Conservation (phyloP, 2,329 filamentous ascomycete species). For the Keithomyces neogunnii region DNA sequence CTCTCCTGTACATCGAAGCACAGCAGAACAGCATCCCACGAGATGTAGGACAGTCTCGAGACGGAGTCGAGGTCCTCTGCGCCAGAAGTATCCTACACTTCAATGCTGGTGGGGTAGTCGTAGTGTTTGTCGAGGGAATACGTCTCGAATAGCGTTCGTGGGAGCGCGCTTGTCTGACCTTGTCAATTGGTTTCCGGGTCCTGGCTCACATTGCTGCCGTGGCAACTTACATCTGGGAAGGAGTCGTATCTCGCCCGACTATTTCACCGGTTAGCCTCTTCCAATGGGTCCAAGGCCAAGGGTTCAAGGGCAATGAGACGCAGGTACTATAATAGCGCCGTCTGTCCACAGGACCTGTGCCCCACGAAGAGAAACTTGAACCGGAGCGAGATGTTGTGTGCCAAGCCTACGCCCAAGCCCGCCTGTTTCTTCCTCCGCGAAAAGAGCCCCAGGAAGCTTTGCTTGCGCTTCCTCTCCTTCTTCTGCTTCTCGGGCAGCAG, state of each 20-base stretch:
- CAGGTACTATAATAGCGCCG: conserved; percentile 28
- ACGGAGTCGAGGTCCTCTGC: conserved; percentile 27
- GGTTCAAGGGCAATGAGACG: background rate
- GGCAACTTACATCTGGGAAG: conserved; percentile 26
- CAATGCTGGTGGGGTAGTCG: conserved; percentile 17
- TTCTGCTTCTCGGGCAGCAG: too few species aligned
- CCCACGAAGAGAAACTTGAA: conserved; percentile 30
- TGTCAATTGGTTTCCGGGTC: background rate
- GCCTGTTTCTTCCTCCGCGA: conserved; percentile 17
- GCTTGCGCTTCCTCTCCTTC: background rate
- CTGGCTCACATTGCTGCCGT: background rate
- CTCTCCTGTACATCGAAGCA: conserved; percentile 30
- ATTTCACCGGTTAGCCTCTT: background rate
- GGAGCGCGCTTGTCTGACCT: conserved; percentile 21
- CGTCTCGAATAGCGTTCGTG: conserved; percentile 25
- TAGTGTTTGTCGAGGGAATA: conserved; percentile 21
- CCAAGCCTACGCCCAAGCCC: conserved; percentile 7
- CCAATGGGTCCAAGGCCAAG: background rate
- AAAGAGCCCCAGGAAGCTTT: conserved; percentile 7
- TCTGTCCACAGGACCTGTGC: conserved; percentile 23
- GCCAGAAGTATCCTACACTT: conserved; percentile 33
- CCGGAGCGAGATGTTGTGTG: conserved; percentile 7
- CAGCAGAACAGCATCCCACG: conserved; percentile 29
- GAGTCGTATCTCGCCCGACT: conserved; percentile 29
- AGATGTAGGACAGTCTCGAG: conserved; percentile 23